Percentiles rank a stretch among this genome's conserved stretches.
Evolutionary conservation across 768 basidiomycete genomes (phyloP).

Genomic region (Lentinula lateritia): DNA sequence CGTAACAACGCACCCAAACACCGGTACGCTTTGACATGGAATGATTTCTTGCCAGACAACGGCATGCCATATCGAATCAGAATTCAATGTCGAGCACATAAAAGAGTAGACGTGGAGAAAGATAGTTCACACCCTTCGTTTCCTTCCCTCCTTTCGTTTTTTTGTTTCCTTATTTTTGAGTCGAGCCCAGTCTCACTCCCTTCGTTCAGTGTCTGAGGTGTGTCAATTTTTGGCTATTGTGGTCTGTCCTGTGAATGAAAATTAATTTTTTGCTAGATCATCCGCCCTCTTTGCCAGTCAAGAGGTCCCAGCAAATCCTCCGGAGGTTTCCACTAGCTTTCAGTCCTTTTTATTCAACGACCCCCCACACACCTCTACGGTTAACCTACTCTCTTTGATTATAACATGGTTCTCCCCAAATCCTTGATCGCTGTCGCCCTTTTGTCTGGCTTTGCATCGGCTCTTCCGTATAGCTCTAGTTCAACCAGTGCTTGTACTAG

Average conservation of each 20-base stretch:
- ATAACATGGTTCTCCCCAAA: conserved; percentile 58
- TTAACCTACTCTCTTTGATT: conserved; percentile 30
- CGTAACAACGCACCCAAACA: not conserved
- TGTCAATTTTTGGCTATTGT: conserved; percentile 11
- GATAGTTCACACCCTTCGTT: conserved; percentile 4
- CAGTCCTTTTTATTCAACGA: conserved; percentile 31
- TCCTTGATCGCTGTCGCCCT: conserved; percentile 49
- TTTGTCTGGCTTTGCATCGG: conserved; percentile 46
- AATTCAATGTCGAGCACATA: not conserved
- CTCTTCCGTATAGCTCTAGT: conserved; percentile 40
- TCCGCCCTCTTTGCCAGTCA: conserved; percentile 66
- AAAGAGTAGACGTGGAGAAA: not conserved
- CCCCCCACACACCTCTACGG: conserved; percentile 38
- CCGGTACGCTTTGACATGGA: not conserved
- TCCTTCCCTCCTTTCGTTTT: conserved; percentile 30
- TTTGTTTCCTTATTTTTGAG: conserved; percentile 14
- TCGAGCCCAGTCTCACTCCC: conserved; percentile 24
- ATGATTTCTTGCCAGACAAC: not conserved
- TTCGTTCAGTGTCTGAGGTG: conserved; percentile 47
- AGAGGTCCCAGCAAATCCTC: conserved; percentile 40
- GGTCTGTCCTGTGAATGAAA: not conserved
- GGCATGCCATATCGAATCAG: not conserved
- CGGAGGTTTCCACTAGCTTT: conserved; percentile 47
- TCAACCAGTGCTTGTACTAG: conserved; percentile 17
- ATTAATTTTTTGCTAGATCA: conserved; percentile 34